Evolutionary conservation across 2,329 filamentous ascomycete species (phyloP), one percentile per base, ranked within the genome.

Genomic region (Curvularia sp.): DNA sequence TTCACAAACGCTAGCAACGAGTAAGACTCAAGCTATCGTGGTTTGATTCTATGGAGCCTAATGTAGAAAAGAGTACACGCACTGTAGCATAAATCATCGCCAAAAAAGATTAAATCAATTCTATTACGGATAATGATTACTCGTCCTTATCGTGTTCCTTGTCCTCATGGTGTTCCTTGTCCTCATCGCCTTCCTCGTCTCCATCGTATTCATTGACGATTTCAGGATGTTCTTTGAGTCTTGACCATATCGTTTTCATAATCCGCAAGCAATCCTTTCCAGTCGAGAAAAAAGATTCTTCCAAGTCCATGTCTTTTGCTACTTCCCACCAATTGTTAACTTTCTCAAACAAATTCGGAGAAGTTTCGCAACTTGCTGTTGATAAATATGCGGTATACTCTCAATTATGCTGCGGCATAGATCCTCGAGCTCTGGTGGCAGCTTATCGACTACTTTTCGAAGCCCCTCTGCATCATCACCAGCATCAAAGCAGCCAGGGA

Each of bases 381-480:
- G 42, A 12, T n/a, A n/a, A 1, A n/a, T 15, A 13, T n/a, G 2
- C 4, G 30, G 23, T 3, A 53, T 12, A 3, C 32, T 13, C 3
- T 47, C 19, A n/a, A 47, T n/a, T 30, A 53, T 53, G 18, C 27
- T 23, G 2, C 41, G 42, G 8, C 47, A 53, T 1, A 53, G 23
- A 8, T 32, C 19, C 2, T 47, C 50, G 3, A 53, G 50, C 9
- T 47, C 50, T 2, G 7, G 7, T 21, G 50, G 50, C n/a, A 47
- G 15, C 8, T 39, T n/a, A 2, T 53, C 42, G 5, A 53, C 23
- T 8, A 23, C 15, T 7, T n/a, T 9, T n/a, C 4, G 41, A 1
- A 53, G 10, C 12, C 39, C 21, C 7, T 53, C 23, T 6, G 13
- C 50, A 5, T 15, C 13, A 3, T 53, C 50, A 13, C 10, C 38